Conservation (phyloP, 2,329 filamentous ascomycete genomes). For the Periglandula ipomoeae region DNA sequence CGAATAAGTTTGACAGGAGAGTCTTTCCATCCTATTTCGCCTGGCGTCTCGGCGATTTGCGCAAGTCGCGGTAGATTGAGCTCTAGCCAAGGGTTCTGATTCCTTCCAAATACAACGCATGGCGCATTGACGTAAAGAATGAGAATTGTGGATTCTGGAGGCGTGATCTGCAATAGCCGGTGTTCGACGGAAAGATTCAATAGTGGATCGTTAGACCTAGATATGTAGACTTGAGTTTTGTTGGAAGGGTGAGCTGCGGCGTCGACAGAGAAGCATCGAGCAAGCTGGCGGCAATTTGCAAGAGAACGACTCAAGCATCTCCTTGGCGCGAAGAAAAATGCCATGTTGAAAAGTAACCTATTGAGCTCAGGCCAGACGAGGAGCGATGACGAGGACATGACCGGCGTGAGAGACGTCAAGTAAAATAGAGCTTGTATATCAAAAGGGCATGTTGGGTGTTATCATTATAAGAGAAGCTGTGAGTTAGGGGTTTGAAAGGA, state of each 20-base stretch:
- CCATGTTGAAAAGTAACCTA: background rate
- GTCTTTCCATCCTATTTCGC: conserved; percentile 17
- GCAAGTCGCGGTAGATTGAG: conserved; percentile 60
- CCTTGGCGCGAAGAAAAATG: background rate
- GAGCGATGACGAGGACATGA: background rate
- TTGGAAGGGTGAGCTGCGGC: conserved; percentile 33
- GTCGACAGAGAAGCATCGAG: conserved; percentile 24
- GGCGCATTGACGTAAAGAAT: conserved; percentile 85
- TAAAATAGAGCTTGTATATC: too few species aligned
- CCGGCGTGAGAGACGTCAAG: background rate
- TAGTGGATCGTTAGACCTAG: conserved; percentile 62
- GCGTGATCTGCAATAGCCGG: conserved; percentile 68
- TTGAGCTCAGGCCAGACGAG: background rate
- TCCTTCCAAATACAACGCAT: conserved; percentile 84
- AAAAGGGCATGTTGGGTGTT: too few species aligned
- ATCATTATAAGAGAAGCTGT: too few species aligned
- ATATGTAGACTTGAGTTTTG: conserved; percentile 60
- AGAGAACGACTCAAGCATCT: background rate
- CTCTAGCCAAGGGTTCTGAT: conserved; percentile 97
- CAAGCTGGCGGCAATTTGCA: background rate
- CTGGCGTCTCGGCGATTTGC: conserved; percentile 13
- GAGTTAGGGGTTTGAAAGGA: too few species aligned
- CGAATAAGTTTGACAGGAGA: conserved; percentile 56
- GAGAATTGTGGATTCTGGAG: conserved; percentile 64
- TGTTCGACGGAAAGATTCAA: conserved; percentile 94